phyloP scores from a whole-genome alignment of 2,329 filamentous ascomycete genomes.

The Ascochyta fabae region DNA sequence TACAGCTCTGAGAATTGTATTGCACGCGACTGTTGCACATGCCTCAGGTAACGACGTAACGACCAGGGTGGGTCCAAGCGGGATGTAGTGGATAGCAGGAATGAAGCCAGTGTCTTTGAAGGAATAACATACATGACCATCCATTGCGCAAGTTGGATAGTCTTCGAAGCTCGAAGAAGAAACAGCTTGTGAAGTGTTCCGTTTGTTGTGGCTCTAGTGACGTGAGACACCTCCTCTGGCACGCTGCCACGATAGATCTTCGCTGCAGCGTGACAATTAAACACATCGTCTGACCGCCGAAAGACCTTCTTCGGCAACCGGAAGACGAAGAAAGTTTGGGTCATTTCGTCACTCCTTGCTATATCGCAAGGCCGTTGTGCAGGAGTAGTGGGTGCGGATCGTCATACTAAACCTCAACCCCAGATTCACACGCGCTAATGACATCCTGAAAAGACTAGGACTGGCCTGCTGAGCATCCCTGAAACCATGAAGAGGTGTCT shows the following conservation, averaged over 20 bases:
- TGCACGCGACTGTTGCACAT: constrained; percentile 5
- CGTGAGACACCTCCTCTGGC: not conserved
- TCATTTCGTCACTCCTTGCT: not conserved
- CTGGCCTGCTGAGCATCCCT: not conserved
- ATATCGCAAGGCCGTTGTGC: constrained; percentile 1
- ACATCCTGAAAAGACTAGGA: not conserved
- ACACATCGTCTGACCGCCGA: constrained; percentile 2
- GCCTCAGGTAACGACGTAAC: not conserved
- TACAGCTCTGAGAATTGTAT: not conserved
- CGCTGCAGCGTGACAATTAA: not conserved
- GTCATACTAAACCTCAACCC: not conserved
- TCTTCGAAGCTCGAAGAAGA: not conserved
- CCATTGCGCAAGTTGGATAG: not conserved
- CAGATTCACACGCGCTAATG: constrained; percentile 1
- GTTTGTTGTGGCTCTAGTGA: not conserved
- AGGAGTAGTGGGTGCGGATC: not conserved
- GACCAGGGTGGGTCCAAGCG: not conserved
- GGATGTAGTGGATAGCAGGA: not conserved
- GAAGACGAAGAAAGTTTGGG: not conserved
- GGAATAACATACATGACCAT: not conserved
- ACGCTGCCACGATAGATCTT: not conserved
- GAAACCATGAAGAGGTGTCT: not conserved
- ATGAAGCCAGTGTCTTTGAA: constrained; percentile 1
- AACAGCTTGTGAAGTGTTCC: not conserved
- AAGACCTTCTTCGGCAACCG: not conserved